Evolutionary conservation across 352 stramenopile genomes (phyloP).

Genomic region (Phytophthora sp.): DNA sequence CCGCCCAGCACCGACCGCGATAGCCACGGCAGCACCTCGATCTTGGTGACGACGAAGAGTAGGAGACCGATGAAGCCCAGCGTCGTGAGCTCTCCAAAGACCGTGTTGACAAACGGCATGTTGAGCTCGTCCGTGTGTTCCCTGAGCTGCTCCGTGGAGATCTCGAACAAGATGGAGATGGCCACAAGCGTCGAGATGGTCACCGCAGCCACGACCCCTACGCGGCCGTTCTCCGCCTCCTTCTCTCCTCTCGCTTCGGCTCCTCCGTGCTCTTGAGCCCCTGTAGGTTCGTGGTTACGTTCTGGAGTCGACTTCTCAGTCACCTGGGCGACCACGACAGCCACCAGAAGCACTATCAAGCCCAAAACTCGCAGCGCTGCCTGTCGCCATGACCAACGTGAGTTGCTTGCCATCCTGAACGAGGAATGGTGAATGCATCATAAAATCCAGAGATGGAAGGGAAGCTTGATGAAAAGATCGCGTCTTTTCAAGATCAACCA

Average conservation of each 20-base stretch:
- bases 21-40: slow-evolving; percentile 56
- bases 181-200: slow-evolving; percentile 65
- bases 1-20: slow-evolving; percentile 51
- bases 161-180: slow-evolving; percentile 73
- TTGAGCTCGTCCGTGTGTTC: slow-evolving; percentile 73
- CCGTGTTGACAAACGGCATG: slow-evolving; percentile 75
- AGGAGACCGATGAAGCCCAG: slow-evolving; percentile 74
- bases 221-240: slow-evolving; percentile 24
- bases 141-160: slow-evolving; percentile 44
- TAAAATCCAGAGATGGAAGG: too few species aligned
- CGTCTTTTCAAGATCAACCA: slow-evolving; percentile 28
- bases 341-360: slow-evolving; percentile 25
- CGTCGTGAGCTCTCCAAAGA: slow-evolving; percentile 75
- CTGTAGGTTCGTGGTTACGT: neutral
- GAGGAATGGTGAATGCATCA: slow-evolving; percentile 18
- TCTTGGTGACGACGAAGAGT: slow-evolving; percentile 71
- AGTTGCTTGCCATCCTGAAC: slow-evolving; percentile 14
- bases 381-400: neutral
- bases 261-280: slow-evolving; percentile 1
- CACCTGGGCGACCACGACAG: slow-evolving; percentile 36
- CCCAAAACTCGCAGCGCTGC: slow-evolving; percentile 9
- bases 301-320: slow-evolving; percentile 16
- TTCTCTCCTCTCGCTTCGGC: slow-evolving; percentile 11
- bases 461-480: slow-evolving; percentile 21
- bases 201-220: slow-evolving; percentile 51